Conservation (phyloP, 2,329 filamentous ascomycete genomes). For the Trichoderma citrinoviride region DNA sequence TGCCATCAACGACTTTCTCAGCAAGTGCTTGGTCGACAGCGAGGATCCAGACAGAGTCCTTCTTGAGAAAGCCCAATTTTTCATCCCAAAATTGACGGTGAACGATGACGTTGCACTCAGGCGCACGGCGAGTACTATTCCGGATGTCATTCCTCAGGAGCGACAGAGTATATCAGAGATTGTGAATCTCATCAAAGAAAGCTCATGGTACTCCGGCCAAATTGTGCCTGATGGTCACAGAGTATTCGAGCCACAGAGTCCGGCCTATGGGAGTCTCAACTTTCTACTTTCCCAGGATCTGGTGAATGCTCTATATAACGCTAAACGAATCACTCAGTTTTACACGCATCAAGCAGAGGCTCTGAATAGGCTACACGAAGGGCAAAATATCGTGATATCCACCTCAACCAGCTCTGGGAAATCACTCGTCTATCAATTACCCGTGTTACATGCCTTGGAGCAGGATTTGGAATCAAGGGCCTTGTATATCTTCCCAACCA, state of each 20-base stretch:
- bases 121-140: constrained; percentile 49
- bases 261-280: constrained; percentile 77
- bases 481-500: constrained; percentile 98
- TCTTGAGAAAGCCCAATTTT: constrained; percentile 54
- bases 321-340: constrained; percentile 77
- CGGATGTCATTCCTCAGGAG: constrained; percentile 72
- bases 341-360: constrained; percentile 93
- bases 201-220: constrained; percentile 86
- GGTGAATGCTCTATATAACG: constrained; percentile 95
- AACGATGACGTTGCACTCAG: constrained; percentile 34
- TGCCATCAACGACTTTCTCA: constrained; percentile 74
- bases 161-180: constrained; percentile 81
- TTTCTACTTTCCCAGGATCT: constrained; percentile 86
- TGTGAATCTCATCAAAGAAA: constrained; percentile 73
- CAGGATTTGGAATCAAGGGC: constrained; percentile 72
- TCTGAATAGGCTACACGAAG: constrained; percentile 80
- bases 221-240: constrained; percentile 92
- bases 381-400: constrained; percentile 83
- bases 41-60: constrained; percentile 68
- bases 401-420: constrained; percentile 97
- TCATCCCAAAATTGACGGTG: constrained; percentile 60
- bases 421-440: constrained; percentile 95
- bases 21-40: constrained; percentile 62
- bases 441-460: constrained; percentile 84
- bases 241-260: constrained; percentile 80